phyloP scores from a whole-genome alignment of 768 basidiomycete genomes.

The Strobilomyces dryophilus region DNA sequence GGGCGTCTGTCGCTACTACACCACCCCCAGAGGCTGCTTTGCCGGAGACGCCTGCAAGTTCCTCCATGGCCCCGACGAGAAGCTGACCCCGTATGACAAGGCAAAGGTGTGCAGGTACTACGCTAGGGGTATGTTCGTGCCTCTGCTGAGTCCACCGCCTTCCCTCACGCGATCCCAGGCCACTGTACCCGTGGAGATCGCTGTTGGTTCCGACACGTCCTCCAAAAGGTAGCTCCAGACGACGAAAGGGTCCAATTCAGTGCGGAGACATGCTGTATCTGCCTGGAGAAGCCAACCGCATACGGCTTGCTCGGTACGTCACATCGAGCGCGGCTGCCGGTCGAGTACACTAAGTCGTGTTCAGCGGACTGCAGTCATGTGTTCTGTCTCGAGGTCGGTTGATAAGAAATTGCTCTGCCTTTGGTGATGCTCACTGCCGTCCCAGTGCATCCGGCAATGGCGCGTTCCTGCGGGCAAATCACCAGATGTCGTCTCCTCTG shows the following conservation, averaged over 20 bases:
- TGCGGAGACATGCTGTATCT: slow-evolving; percentile 63
- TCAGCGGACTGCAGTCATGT: slow-evolving; percentile 72
- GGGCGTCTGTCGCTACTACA: slow-evolving; percentile 68
- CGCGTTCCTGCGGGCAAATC: slow-evolving; percentile 55
- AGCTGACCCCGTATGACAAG: slow-evolving; percentile 66
- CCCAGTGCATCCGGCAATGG: slow-evolving; percentile 78
- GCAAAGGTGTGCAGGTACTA: slow-evolving; percentile 67
- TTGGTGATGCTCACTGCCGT: slow-evolving; percentile 3
- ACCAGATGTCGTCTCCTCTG: slow-evolving; percentile 47
- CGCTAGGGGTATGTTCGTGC: slow-evolving; percentile 42
- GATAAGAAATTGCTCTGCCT: background rate
- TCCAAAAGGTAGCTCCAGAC: slow-evolving; percentile 18
- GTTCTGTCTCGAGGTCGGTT: slow-evolving; percentile 64
- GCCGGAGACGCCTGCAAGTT: slow-evolving; percentile 72
- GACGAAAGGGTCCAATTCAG: slow-evolving; percentile 29
- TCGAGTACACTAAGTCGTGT: slow-evolving; percentile 5
- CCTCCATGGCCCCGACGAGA: slow-evolving; percentile 52
- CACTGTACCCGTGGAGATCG: slow-evolving; percentile 64
- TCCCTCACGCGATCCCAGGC: slow-evolving; percentile 37
- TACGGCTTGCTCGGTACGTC: slow-evolving; percentile 65
- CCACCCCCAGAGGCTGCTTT: slow-evolving; percentile 62
- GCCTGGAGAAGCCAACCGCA: slow-evolving; percentile 65
- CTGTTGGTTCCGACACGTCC: slow-evolving; percentile 73
- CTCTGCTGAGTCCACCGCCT: background rate
- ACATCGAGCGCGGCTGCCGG: background rate